phyloP scores from a whole-genome alignment of 2,329 filamentous ascomycete genomes.

The Pochonia chlamydosporia region DNA sequence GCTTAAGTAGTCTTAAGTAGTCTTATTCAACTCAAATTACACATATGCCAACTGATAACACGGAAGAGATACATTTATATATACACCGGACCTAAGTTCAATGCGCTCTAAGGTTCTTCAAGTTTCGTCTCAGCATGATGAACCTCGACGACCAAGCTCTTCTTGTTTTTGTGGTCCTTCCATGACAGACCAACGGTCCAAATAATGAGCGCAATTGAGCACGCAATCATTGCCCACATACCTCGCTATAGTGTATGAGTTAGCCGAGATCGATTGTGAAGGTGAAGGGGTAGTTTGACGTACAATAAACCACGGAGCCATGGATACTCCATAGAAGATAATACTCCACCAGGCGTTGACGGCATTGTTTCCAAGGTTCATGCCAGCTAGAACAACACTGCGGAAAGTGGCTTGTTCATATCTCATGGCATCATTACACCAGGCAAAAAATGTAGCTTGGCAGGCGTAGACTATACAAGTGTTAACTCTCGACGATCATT shows the following conservation, averaged over 20 bases:
- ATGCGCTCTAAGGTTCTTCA: background rate
- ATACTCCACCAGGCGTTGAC: conserved; percentile 71
- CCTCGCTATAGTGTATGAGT: conserved; percentile 38
- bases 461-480: conserved; percentile 54
- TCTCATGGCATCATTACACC: conserved; percentile 66
- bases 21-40: too few relatives aligned
- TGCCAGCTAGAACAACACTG: conserved; percentile 62
- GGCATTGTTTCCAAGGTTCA: conserved; percentile 64
- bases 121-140: background rate
- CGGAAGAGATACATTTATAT: too few relatives aligned
- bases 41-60: too few relatives aligned
- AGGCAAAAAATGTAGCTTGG: conserved; percentile 70
- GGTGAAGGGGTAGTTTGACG: conserved; percentile 21
- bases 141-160: background rate
- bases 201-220: conserved; percentile 50
- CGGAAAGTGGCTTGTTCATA: conserved; percentile 58
- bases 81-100: too few relatives aligned
- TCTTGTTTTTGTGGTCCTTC: conserved; percentile 19
- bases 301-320: conserved; percentile 60
- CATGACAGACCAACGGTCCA: conserved; percentile 53
- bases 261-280: background rate
- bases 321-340: conserved; percentile 61
- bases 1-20: too few relatives aligned
- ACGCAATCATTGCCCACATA: conserved; percentile 70
- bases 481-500: background rate